Percentiles rank a stretch among this genome's conserved stretches.
phyloP scores from a whole-genome alignment of 805 yeast species.

The Wickerhamiella bombiphila region DNA sequence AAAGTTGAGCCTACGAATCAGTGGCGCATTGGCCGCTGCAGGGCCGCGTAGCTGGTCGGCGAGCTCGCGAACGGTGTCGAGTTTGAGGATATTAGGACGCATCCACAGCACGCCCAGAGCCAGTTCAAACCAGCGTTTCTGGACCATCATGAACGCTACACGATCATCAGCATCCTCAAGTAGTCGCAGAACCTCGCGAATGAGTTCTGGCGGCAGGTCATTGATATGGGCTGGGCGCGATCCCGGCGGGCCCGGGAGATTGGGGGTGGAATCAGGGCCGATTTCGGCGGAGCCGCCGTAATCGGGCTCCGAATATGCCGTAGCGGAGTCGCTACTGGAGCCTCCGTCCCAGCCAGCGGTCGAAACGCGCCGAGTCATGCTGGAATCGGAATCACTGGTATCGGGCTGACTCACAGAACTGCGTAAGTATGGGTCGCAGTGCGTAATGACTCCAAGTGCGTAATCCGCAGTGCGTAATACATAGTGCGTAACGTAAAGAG shows the following conservation, averaged over 20 bases:
- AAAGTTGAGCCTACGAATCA: conserved; percentile 67
- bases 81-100: conserved; percentile 44
- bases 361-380: too few relatives aligned
- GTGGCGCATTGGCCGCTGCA: conserved; percentile 20
- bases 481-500: neutral
- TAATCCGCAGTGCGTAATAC: too few relatives aligned
- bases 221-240: conserved; percentile 7
- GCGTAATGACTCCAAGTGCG: too few relatives aligned
- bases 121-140: conserved; percentile 65
- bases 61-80: conserved; percentile 17
- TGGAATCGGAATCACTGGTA: too few relatives aligned
- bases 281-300: neutral
- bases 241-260: neutral
- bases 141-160: conserved; percentile 40
- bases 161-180: conserved; percentile 16
- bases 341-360: too few relatives aligned
- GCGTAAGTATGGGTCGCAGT: too few relatives aligned
- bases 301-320: conserved; percentile 1
- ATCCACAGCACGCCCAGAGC: conserved; percentile 76
- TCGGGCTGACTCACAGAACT: too few relatives aligned
- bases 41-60: neutral
- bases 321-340: too few relatives aligned
- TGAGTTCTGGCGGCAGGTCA: conserved; percentile 32
- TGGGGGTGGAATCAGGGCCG: too few relatives aligned
- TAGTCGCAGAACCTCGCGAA: conserved; percentile 15